Percentiles rank a stretch among this genome's conserved stretches.
These are phyloP conservation scores for Acanthamoeba sp. DNA, from an alignment of 208 protist genomes.

Conservation along the genomic window DNA sequence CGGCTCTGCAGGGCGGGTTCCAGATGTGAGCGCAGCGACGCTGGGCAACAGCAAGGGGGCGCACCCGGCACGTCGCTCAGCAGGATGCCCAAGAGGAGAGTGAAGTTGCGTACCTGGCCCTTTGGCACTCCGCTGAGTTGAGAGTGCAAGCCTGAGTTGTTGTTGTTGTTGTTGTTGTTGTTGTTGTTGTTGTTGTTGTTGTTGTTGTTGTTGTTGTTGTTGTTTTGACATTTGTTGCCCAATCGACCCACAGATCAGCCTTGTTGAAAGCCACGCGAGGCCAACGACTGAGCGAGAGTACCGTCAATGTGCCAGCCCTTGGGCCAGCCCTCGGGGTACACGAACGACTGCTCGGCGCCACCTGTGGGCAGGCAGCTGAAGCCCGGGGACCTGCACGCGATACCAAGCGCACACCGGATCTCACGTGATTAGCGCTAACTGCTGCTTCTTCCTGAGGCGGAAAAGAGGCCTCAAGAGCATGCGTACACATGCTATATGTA, in stretches of 20 bases:
- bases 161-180: background rate
- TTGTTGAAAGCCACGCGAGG: background rate
- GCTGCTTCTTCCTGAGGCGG: too few species aligned
- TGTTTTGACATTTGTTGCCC: too few species aligned
- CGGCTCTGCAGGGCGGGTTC: background rate
- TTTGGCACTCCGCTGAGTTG: background rate
- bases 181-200: background rate
- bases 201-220: background rate
- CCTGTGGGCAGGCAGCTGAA: background rate
- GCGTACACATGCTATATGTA: too few species aligned
- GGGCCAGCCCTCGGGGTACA: constrained; percentile 35
- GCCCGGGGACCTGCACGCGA: background rate
- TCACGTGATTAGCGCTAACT: background rate
- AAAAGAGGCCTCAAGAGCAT: too few species aligned
- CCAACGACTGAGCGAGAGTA: background rate
- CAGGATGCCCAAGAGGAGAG: constrained; percentile 38
- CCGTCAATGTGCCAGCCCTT: constrained; percentile 55
- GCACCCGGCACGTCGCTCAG: constrained; percentile 50
- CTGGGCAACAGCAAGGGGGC: background rate
- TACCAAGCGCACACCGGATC: background rate
- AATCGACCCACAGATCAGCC: background rate
- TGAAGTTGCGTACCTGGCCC: constrained; percentile 47
- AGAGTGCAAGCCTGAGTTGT: background rate
- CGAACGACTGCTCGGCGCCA: background rate
- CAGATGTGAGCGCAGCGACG: too few species aligned